Evolutionary conservation across 345 rosid species (phyloP).

Genomic region (Eucalyptus brandiana): DNA sequence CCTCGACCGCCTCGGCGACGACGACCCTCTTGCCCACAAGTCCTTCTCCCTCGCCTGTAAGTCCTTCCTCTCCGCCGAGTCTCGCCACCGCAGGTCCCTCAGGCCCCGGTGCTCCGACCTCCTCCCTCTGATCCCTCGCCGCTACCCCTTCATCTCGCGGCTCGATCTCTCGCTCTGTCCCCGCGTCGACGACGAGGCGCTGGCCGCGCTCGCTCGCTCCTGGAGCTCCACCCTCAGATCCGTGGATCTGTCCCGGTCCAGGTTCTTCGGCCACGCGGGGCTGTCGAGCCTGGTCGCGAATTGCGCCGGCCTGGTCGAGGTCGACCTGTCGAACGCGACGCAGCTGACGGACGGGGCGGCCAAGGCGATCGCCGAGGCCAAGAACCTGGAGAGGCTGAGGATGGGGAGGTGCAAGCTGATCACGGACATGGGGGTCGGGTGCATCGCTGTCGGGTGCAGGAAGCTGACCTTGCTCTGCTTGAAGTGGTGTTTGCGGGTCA

Average conservation of each 20-base stretch:
- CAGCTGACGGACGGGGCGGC: conserved; percentile 35
- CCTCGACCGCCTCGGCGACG: conserved; percentile 23
- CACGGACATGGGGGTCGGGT: conserved; percentile 62
- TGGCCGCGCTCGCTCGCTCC: conserved; percentile 7
- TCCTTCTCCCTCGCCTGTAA: conserved; percentile 47
- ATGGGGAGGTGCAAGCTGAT: conserved; percentile 56
- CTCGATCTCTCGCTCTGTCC: conserved; percentile 61
- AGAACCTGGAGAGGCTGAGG: conserved; percentile 50
- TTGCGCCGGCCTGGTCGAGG: conserved; percentile 36
- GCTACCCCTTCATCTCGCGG: conserved; percentile 30
- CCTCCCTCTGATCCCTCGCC: conserved; percentile 30
- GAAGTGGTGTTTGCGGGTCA: conserved; percentile 63
- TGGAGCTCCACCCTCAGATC: conserved; percentile 16
- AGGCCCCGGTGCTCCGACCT: conserved; percentile 43
- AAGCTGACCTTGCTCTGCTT: conserved; percentile 44
- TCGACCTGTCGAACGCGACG: conserved; percentile 44
- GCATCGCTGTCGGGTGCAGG: conserved; percentile 54
- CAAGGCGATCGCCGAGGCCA: conserved; percentile 45
- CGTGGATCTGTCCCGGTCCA: conserved; percentile 42
- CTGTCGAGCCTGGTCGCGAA: conserved; percentile 23
- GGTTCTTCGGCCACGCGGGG: conserved; percentile 28
- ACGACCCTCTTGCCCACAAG: conserved; percentile 35
- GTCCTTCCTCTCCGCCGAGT: conserved; percentile 30
- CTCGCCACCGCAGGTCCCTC: conserved; percentile 33
- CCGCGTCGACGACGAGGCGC: conserved; percentile 23